Base-by-base conservation (phyloP, 1,139 yeast genomes). In the Suhomyces anneliseae region DNA sequence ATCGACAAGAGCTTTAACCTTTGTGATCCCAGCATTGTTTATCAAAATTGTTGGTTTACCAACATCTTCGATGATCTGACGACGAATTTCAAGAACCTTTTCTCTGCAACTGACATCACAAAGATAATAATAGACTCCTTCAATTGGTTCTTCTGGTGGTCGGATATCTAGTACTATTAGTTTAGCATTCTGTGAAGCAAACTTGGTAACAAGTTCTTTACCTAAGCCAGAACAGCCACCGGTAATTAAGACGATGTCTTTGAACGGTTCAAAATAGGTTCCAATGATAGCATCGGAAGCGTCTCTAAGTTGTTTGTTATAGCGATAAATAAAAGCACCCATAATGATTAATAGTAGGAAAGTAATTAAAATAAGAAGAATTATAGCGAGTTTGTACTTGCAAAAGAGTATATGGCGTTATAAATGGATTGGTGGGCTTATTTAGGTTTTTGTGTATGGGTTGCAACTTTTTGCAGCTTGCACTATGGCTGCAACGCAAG, bases 141-240 rank as follows among this genome's bases (percentile, higher is more conserved):
- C 61, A 45, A 11, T 53, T 6, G 48, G 29, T 1, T 90, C 87
- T 1, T 70, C 43, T 1, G 90, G 87, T 1, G 70, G 43, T 4
- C 50, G 52, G 1, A 87, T 54, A 57, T 92, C 97, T 37, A 89
- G 68, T 0, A 85, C 85, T 1, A 87, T 79, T 0, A 88, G 85
- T 29, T 61, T 73, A 1, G 78, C 76, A 8, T 73, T 70, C 9
- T 57, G 59, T n/a, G 54, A 52, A 4, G 66, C 64, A 46, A 89
- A 75, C 36, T 61, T 60, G 14, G 55, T 52, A 0, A 78, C 87
- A n/a, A 90, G 54, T 48, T 82, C 87, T 40, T 66, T 67, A 0
- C 97, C 97, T 26, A 92, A 70, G 0, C 97, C 97, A 0, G 81
- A 69, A 2, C 79, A 61, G 0, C 97, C 97, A 1, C 97, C 97